phyloP scores from a whole-genome alignment of 1,284 basidiomycete species.

The Pascua guehoae region DNA sequence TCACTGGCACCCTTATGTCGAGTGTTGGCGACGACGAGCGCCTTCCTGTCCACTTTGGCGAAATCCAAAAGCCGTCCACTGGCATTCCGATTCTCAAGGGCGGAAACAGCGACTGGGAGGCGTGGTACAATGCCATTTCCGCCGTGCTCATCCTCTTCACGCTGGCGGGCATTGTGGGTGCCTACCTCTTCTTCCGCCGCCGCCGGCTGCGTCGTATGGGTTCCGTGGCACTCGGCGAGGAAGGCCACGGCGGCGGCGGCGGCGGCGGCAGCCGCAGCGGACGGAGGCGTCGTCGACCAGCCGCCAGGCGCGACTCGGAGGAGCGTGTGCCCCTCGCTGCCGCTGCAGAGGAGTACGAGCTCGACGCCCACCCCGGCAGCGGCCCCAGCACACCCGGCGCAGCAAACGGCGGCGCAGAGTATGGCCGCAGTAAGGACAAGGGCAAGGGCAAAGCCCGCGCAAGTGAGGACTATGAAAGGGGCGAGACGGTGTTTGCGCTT shows the following conservation, averaged over 20 bases:
- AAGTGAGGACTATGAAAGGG: conserved; percentile 3
- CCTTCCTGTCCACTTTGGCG: conserved; percentile 32
- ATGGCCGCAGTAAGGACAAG: conserved; percentile 18
- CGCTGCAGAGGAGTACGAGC: conserved; percentile 48
- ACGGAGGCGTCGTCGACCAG: not conserved
- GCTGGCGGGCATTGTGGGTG: conserved; percentile 64
- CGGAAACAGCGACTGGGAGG: conserved; percentile 75
- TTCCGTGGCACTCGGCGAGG: not conserved
- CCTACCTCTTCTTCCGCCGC: conserved; percentile 37
- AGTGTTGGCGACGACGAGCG: conserved; percentile 42
- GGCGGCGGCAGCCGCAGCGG: conserved; percentile 15
- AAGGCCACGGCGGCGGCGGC: not conserved
- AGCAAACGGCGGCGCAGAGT: conserved; percentile 21
- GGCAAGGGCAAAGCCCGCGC: conserved; percentile 22
- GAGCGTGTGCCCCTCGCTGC: conserved; percentile 58
- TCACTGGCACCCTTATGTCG: conserved; percentile 56
- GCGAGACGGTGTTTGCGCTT: conserved; percentile 52
- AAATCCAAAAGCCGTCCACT: conserved; percentile 20
- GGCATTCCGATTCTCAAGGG: conserved; percentile 61
- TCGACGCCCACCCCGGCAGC: conserved; percentile 8
- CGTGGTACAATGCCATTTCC: conserved; percentile 88
- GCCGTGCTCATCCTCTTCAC: conserved; percentile 75
- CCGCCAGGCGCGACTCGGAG: conserved; percentile 41
- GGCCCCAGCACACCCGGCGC: too few relatives aligned
- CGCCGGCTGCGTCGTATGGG: conserved; percentile 29